Evolutionary conservation across 495 filamentous ascomycete species (phyloP), one percentile per base, ranked within the genome.

Genomic region (Penicillium bovifimosum): DNA sequence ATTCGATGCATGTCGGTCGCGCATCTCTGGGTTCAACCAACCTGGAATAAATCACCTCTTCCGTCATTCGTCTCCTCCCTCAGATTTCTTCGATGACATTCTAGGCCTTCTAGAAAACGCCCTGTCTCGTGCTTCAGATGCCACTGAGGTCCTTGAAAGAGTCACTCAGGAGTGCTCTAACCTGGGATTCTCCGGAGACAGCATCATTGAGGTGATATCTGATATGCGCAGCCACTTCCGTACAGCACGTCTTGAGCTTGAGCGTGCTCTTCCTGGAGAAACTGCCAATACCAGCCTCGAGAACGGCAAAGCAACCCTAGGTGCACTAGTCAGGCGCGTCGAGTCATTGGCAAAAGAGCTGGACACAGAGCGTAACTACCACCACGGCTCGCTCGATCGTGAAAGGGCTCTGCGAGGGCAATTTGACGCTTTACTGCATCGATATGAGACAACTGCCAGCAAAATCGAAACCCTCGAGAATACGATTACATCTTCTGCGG

Each of bases 211-310:
- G n/a, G 73, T 78, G 20, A 56, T 88, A 6, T 41, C 66, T 0
- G 70, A 77, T 1, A 76, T 88, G 17, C 70, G 70, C 14, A 32
- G 60, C 13, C 66, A 73, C 18, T 82, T 89, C 64, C 80, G 85
- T n/a, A 56, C 76, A n/a, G 84, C 86, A 3, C 79, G 85, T 4
- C 70, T 89, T 1, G 78, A 84, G 24, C 73, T 89, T 6, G 86
- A 89, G 54, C 80, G 81, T 56, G 67, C 84, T 2, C 73, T 82
- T 0, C 86, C 86, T 0, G 86, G 85, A 4, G 86, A 89, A 58
- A 67, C 73, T 60, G 14, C 81, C 54, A 31, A 74, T 70, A 45
- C 71, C 50, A 31, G 76, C 48, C 41, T 76, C 13, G 47, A 61
- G n/a, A 53, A 72, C 35, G 73, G 69, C 2, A 64, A 60, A 41